phyloP scores from a whole-genome alignment of 305 asterid species.

The Solanum hybrid region DNA sequence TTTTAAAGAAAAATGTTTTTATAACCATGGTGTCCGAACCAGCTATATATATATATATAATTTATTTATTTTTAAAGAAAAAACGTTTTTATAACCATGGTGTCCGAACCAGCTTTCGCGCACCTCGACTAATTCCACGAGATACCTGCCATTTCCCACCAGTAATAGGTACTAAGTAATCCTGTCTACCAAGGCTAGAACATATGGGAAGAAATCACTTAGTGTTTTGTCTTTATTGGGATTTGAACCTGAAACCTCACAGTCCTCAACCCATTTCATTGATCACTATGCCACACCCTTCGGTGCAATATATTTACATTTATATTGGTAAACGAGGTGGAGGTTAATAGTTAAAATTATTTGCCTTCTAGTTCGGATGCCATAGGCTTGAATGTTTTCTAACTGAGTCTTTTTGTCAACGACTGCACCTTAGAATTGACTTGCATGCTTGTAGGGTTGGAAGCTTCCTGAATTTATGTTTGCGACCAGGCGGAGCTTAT shows the following conservation, averaged over 20 bases:
- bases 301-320: neutral
- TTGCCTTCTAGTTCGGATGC: constrained; percentile 1
- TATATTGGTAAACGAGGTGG: neutral
- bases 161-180: neutral
- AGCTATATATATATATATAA: too few relatives aligned
- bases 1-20: neutral
- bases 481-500: constrained; percentile 85
- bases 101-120: neutral
- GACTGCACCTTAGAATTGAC: neutral
- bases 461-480: constrained; percentile 87
- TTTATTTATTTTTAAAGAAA: neutral
- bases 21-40: neutral
- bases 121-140: neutral
- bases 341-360: neutral
- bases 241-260: neutral
- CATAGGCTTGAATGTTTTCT: neutral
- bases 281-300: neutral
- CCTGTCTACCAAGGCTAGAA: neutral
- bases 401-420: neutral
- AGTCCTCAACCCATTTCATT: neutral
- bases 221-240: neutral
- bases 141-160: neutral
- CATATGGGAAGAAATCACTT: neutral
- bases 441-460: constrained; percentile 66
- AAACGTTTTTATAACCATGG: neutral